These are phyloP conservation scores for Phallus indusiatus DNA, from an alignment of 768 basidiomycete genomes.

Conservation along the genomic window DNA sequence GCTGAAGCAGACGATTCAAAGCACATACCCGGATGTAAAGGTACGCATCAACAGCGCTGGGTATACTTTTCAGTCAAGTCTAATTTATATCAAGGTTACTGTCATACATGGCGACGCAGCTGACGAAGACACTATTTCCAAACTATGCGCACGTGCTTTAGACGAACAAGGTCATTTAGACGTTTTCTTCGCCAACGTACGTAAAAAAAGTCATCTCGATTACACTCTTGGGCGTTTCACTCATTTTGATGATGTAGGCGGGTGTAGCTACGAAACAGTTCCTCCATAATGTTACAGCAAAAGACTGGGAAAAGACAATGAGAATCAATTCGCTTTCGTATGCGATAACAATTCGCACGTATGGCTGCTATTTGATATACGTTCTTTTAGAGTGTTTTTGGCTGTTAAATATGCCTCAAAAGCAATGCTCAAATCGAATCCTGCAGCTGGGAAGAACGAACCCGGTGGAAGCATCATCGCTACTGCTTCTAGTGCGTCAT, in stretches of 20 bases:
- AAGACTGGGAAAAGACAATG: constrained; percentile 68
- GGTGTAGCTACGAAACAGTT: constrained; percentile 41
- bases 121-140: constrained; percentile 57
- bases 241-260: constrained; percentile 39
- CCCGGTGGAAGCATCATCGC: constrained; percentile 79
- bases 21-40: constrained; percentile 68
- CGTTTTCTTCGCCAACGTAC: constrained; percentile 95
- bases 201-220: constrained; percentile 28
- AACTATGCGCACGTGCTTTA: constrained; percentile 61
- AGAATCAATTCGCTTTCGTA: constrained; percentile 67
- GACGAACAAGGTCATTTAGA: constrained; percentile 81
- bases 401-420: constrained; percentile 79
- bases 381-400: constrained; percentile 66
- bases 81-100: constrained; percentile 47
- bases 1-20: constrained; percentile 58
- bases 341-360: constrained; percentile 3
- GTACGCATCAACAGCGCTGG: constrained; percentile 28
- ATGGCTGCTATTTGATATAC: not conserved
- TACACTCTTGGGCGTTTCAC: not conserved
- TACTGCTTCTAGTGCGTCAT: constrained; percentile 65
- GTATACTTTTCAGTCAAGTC: not conserved
- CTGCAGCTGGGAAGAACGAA: constrained; percentile 56
- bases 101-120: constrained; percentile 75
- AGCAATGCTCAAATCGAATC: constrained; percentile 66
- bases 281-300: constrained; percentile 46